Percentiles rank a stretch among this genome's conserved stretches.
Conservation (phyloP, 2,329 filamentous ascomycete genomes). For the Penicillium sp. region DNA sequence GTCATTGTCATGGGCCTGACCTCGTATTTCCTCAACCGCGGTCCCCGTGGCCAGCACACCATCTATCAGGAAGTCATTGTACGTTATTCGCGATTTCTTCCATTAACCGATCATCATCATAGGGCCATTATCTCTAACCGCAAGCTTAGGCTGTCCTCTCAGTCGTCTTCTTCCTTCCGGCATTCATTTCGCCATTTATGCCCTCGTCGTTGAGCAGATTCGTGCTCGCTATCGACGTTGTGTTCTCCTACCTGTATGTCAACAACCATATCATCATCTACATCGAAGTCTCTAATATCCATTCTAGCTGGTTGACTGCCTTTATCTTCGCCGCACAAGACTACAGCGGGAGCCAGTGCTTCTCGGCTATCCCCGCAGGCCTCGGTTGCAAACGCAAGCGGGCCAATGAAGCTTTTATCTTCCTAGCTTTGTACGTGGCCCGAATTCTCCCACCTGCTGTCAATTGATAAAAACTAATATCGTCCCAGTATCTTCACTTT, state of each 20-base stretch:
- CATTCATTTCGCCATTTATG: conserved; percentile 43
- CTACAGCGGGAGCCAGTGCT: conserved; percentile 38
- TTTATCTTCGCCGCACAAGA: conserved; percentile 50
- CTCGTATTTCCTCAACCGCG: conserved; percentile 19
- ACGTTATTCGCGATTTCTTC: background rate
- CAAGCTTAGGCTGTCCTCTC: conserved; percentile 31
- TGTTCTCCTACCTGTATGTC: conserved; percentile 47
- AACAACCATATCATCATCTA: background rate
- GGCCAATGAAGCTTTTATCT: conserved; percentile 45
- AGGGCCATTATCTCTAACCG: background rate
- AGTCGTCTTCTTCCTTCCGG: conserved; percentile 44
- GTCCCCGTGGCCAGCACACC: conserved; percentile 19
- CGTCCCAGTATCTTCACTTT: conserved; percentile 41
- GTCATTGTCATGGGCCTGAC: conserved; percentile 26
- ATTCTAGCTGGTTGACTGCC: conserved; percentile 45
- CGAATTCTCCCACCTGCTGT: no score
- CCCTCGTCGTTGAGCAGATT: conserved; percentile 35
- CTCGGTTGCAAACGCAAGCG: conserved; percentile 38
- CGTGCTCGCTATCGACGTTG: conserved; percentile 41
- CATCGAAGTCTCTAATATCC: background rate
- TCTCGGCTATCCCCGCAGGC: conserved; percentile 31
- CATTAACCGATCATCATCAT: no score
- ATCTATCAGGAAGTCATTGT: conserved; percentile 27
- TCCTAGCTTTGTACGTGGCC: conserved; percentile 44
- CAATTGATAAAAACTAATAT: background rate